Percentiles rank a stretch among this genome's conserved stretches.
Evolutionary conservation across 768 basidiomycete species (phyloP).

Genomic region (Trametes cinnabarina): DNA sequence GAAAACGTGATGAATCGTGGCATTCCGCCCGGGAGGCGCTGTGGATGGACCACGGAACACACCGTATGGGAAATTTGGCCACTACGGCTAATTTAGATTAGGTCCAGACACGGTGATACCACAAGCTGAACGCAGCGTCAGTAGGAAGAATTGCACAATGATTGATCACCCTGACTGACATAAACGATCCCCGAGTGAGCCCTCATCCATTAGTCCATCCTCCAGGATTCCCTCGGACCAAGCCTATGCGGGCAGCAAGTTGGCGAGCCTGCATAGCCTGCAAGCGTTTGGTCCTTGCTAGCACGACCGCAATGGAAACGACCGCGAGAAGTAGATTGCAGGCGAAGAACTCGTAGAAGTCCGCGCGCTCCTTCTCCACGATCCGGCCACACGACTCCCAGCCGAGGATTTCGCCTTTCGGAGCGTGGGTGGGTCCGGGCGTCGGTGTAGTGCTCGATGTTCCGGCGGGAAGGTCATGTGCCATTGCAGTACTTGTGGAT

Average conservation of each 20-base stretch:
- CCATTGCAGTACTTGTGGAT: neutral
- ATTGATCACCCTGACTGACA: neutral
- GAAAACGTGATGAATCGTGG: too few species aligned
- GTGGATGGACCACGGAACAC: neutral
- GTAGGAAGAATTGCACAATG: neutral
- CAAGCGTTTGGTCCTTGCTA: constrained; percentile 65
- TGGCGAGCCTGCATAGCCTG: constrained; percentile 75
- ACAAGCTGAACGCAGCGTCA: neutral
- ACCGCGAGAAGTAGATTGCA: constrained; percentile 75
- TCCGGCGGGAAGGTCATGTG: neutral
- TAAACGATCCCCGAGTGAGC: neutral
- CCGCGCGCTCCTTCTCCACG: constrained; percentile 69
- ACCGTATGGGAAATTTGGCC: too few species aligned
- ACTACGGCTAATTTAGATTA: neutral
- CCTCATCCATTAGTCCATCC: constrained; percentile 24
- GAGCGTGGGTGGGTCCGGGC: constrained; percentile 8
- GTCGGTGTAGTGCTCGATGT: constrained; percentile 17
- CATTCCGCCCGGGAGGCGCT: too few species aligned
- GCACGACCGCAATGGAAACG: constrained; percentile 61
- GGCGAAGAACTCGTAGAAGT: constrained; percentile 90
- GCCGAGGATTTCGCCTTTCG: constrained; percentile 63
- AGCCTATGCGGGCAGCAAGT: constrained; percentile 83
- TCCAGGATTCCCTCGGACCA: constrained; percentile 45
- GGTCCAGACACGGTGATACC: neutral
- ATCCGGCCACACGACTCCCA: constrained; percentile 96